Evolutionary conservation across 805 yeast genomes (phyloP).

Genomic region (Spathaspora passalidarum): DNA sequence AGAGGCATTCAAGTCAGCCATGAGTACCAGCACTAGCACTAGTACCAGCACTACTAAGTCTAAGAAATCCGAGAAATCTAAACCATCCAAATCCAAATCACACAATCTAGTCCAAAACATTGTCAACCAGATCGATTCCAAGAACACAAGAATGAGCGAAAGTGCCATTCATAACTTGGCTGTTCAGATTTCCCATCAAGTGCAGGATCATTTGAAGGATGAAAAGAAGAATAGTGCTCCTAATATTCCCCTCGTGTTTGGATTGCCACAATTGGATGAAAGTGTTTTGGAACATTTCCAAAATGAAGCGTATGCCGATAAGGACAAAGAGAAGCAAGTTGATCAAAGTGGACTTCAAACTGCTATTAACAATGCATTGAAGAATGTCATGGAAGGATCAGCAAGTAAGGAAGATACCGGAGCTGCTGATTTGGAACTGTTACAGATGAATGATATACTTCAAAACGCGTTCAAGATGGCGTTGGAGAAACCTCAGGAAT

Average conservation of each 20-base stretch:
- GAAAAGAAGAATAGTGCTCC: constrained; percentile 10
- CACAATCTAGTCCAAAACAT: constrained; percentile 27
- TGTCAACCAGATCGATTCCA: constrained; percentile 18
- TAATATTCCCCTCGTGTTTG: constrained; percentile 8
- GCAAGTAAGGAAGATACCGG: constrained; percentile 6
- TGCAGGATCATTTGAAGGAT: constrained; percentile 22
- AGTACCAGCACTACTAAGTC: background rate
- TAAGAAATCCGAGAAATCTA: constrained; percentile 1
- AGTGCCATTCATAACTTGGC: constrained; percentile 28
- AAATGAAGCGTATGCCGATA: constrained; percentile 22
- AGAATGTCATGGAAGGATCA: constrained; percentile 34
- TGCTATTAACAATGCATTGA: constrained; percentile 55
- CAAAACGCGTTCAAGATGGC: constrained; percentile 79
- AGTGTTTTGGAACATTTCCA: constrained; percentile 35
- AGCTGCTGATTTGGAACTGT: constrained; percentile 51
- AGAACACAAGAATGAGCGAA: constrained; percentile 15
- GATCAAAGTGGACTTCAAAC: constrained; percentile 32
- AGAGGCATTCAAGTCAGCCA: constrained; percentile 26
- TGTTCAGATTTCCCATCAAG: constrained; percentile 27
- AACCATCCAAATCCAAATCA: constrained; percentile 12
- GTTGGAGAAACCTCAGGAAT: constrained; percentile 56
- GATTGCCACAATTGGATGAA: constrained; percentile 34
- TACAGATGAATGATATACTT: constrained; percentile 64
- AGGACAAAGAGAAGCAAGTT: constrained; percentile 16
- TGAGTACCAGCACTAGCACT: constrained; percentile 2